Conservation (phyloP, 116 monocot genomes). For the Iris pallida region DNA sequence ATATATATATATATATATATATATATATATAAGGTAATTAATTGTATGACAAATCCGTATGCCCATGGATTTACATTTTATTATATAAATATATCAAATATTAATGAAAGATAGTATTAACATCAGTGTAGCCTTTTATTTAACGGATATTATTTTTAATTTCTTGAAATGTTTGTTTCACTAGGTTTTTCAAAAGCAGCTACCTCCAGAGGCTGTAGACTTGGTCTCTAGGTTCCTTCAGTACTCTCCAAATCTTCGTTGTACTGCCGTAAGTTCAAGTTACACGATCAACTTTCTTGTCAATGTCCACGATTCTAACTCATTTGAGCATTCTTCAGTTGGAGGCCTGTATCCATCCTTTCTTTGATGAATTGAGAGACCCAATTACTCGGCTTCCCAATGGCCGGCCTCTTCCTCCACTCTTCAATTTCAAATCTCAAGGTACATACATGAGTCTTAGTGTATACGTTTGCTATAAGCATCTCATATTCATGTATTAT, state of each 20-base stretch:
- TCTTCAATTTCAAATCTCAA: constrained; percentile 74
- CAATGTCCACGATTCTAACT: constrained; percentile 54
- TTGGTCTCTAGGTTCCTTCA: constrained; percentile 65
- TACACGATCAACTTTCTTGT: constrained; percentile 53
- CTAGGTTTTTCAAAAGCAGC: constrained; percentile 66
- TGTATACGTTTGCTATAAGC: neutral
- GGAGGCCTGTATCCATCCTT: constrained; percentile 56
- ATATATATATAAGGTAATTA: too few relatives aligned
- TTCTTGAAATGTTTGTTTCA: neutral
- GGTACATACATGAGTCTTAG: constrained; percentile 19
- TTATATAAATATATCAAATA: too few relatives aligned
- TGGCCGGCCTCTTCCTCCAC: constrained; percentile 73
- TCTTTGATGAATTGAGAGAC: constrained; percentile 87
- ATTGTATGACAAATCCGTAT: too few relatives aligned
- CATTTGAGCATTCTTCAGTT: constrained; percentile 11
- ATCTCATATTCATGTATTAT: neutral
- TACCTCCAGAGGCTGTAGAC: constrained; percentile 82
- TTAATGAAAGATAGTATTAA: too few relatives aligned
- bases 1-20: too few relatives aligned
- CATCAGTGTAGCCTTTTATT: too few relatives aligned
- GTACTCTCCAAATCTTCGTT: constrained; percentile 72
- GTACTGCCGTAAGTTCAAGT: constrained; percentile 80
- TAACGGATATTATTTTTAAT: too few relatives aligned
- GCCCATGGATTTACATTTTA: too few relatives aligned
- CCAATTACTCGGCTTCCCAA: constrained; percentile 71